These are phyloP conservation scores for Suillus weaverae DNA, from an alignment of 768 basidiomycete species.

Conservation along the genomic window DNA sequence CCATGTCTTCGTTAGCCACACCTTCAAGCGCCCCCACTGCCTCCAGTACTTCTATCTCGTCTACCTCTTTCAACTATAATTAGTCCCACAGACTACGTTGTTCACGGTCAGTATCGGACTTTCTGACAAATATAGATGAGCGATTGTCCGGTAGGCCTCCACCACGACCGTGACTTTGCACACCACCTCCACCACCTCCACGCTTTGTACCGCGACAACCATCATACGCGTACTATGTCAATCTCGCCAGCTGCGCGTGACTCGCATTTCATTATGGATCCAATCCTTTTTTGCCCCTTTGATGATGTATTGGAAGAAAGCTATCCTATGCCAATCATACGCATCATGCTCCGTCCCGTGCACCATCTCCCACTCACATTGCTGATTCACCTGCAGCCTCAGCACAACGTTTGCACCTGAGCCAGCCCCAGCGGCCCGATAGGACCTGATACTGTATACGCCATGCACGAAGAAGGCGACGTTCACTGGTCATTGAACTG, in stretches of 20 bases:
- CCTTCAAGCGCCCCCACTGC: not conserved
- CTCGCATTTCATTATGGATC: conserved; percentile 21
- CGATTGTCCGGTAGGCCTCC: not conserved
- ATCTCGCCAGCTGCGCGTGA: conserved; percentile 56
- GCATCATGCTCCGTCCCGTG: conserved; percentile 12
- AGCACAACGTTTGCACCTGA: conserved; percentile 14
- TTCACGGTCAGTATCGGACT: not conserved
- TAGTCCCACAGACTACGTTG: not conserved
- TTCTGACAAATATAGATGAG: not conserved
- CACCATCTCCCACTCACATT: conserved; percentile 36
- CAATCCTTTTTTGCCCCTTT: conserved; percentile 28
- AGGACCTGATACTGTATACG: conserved; percentile 40
- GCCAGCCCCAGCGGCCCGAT: conserved; percentile 11
- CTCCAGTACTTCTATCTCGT: conserved; percentile 4
- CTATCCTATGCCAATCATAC: too few species aligned
- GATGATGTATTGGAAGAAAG: conserved; percentile 18
- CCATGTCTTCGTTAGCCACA: conserved; percentile 1
- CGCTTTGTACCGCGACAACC: conserved; percentile 1
- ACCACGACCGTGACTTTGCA: not conserved
- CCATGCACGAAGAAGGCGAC: conserved; percentile 59
- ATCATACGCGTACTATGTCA: conserved; percentile 50
- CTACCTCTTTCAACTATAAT: conserved; percentile 3
- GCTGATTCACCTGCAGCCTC: conserved; percentile 5
- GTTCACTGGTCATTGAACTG: conserved; percentile 14
- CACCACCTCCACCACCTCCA: not conserved